A percentile compares a stretch with the other conserved stretches of the same genome.
phyloP scores from a whole-genome alignment of 2,329 filamentous ascomycete species.

The Biscogniauxia marginata region DNA sequence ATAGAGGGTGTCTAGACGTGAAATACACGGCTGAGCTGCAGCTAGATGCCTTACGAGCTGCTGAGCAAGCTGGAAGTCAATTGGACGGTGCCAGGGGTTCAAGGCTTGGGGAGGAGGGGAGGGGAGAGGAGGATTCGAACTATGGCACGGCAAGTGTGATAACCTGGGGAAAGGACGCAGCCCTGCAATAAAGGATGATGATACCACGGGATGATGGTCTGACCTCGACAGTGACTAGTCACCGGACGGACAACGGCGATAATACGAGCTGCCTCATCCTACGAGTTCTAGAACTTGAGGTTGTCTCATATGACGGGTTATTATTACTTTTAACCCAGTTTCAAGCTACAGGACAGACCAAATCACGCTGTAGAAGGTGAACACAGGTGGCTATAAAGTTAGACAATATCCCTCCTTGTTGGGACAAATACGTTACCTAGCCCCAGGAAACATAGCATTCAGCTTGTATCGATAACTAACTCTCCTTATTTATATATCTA shows the following conservation, averaged over 20 bases:
- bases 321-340: slow-evolving; percentile 9
- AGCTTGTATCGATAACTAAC: slow-evolving; percentile 1
- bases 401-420: slow-evolving; percentile 14
- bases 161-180: slow-evolving; percentile 9
- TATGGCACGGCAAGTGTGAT: slow-evolving; percentile 19
- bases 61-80: slow-evolving; percentile 22
- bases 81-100: slow-evolving; percentile 15
- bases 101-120: slow-evolving; percentile 13
- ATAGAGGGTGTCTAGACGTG: neutral
- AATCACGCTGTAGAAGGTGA: neutral
- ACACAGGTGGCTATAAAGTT: slow-evolving; percentile 23
- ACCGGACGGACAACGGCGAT: slow-evolving; percentile 19
- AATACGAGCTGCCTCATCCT: slow-evolving; percentile 19
- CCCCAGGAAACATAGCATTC: slow-evolving; percentile 15
- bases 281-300: slow-evolving; percentile 23
- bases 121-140: slow-evolving; percentile 14
- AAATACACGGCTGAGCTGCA: slow-evolving; percentile 22
- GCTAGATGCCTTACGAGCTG: slow-evolving; percentile 26
- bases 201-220: slow-evolving; percentile 16
- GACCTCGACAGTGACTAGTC: slow-evolving; percentile 16
- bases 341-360: slow-evolving; percentile 9
- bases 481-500: neutral
- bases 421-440: slow-evolving; percentile 15
- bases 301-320: slow-evolving; percentile 12
- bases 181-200: slow-evolving; percentile 7